Evolutionary conservation across 306 rosid species (phyloP).

Genomic region (Alnus rubra): DNA sequence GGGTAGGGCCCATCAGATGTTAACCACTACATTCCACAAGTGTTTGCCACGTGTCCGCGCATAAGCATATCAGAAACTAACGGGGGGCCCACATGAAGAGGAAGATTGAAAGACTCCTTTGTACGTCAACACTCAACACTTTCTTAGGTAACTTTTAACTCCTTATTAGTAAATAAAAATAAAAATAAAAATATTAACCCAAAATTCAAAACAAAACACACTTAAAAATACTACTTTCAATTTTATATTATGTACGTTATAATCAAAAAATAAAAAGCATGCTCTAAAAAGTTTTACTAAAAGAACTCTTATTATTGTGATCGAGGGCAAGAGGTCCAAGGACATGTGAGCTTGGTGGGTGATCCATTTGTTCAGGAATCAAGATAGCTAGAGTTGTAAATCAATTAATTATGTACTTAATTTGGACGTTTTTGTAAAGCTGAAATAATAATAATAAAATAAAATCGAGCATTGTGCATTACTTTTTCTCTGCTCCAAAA

Average conservation of each 20-base stretch:
- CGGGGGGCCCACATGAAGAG: slow-evolving; percentile 11
- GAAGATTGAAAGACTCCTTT: neutral
- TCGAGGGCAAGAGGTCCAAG: slow-evolving; percentile 8
- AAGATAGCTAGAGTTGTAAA: neutral
- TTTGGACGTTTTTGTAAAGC: neutral
- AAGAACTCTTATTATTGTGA: slow-evolving; percentile 17
- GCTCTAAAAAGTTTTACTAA: too few species aligned
- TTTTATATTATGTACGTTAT: too few species aligned
- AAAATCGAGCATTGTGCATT: neutral
- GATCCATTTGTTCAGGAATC: slow-evolving; percentile 15
- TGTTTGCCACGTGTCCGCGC: slow-evolving; percentile 6
- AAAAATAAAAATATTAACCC: too few species aligned
- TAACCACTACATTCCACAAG: neutral
- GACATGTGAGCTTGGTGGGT: slow-evolving; percentile 5
- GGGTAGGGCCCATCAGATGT: neutral
- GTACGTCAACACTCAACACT: too few species aligned
- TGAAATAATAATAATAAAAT: neutral
- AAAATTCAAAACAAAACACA: too few species aligned
- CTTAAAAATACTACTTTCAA: too few species aligned
- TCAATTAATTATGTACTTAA: neutral
- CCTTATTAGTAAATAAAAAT: too few species aligned
- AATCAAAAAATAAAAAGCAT: too few species aligned
- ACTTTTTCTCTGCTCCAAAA: neutral
- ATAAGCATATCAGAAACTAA: neutral
- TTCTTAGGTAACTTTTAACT: too few species aligned